Base-by-base conservation (phyloP, 208 protist species). In the Leishmania turanica region DNA sequence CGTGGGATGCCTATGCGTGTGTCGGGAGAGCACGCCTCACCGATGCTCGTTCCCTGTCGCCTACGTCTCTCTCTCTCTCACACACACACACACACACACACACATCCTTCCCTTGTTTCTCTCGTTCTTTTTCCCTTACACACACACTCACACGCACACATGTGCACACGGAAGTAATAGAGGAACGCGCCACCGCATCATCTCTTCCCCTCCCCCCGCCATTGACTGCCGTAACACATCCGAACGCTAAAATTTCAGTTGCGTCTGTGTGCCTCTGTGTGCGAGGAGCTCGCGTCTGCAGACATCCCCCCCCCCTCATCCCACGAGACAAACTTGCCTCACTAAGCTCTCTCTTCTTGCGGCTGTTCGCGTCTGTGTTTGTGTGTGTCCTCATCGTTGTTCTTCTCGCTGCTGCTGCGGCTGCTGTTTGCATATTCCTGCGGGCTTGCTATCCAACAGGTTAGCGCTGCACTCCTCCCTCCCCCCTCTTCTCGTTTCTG, bases 181-280 rank as follows among this genome's bases (percentile, higher is more conserved):
- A 75, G 71, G 71, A 53, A 58, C 51, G 51, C 45, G 71, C 47
- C 71, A 75, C 27, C 19, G 13, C 37, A 17, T 53, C 71, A 75
- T 60, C 51, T 37, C 6, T 84, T 74, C 65, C 69, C 13, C 70
- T 49, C 7, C 11, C 37, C 65, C 31, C 3, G 19, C 65, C 65
- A 45, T 24, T 70, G 65, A 70, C 65, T 45, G 31, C 37, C 4
- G 15, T 70, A 17, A 47, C 65, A 7, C 19, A 47, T 47, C 24
- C 40, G 17, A n/a, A 70, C 47, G 65, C 15, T 70, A 34, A 45
- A 70, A 45, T 24, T 70, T 68, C 15, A 40, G 31, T 42, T 21
- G 62, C 15, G 31, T 45, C 65, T 27, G 11, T n/a, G 27, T 70
- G 9, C 15, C 5, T 40, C 37, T 24, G 65, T 13, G 31, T 70